Evolutionary conservation across 2,329 filamentous ascomycete species (phyloP).

Genomic region (Cyphellophora europaea): DNA sequence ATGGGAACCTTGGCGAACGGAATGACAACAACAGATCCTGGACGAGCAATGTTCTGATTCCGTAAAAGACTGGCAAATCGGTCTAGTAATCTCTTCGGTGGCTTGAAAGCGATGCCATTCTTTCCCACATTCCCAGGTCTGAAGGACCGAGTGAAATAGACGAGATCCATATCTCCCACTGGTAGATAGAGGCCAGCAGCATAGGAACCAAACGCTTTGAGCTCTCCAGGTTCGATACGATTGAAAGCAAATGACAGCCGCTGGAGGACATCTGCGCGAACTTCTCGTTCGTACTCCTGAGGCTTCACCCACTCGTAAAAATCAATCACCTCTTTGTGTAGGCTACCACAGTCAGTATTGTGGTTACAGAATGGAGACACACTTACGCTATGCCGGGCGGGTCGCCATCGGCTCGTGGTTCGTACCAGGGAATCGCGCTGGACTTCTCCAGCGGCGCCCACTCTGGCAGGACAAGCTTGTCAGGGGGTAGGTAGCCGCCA

Average conservation of each 20-base stretch:
- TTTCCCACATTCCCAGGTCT: slow-evolving; percentile 35
- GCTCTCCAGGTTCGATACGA: slow-evolving; percentile 47
- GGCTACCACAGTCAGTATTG: slow-evolving; percentile 36
- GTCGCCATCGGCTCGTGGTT: neutral
- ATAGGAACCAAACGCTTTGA: slow-evolving; percentile 85
- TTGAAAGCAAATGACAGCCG: slow-evolving; percentile 56
- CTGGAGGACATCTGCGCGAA: slow-evolving; percentile 63
- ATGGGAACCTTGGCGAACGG: slow-evolving; percentile 74
- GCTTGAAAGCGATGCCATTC: slow-evolving; percentile 3
- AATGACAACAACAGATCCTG: slow-evolving; percentile 58
- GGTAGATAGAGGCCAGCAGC: slow-evolving; percentile 71
- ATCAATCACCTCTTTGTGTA: slow-evolving; percentile 83
- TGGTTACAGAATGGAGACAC: too few relatives aligned
- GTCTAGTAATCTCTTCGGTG: slow-evolving; percentile 46
- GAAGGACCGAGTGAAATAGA: slow-evolving; percentile 59
- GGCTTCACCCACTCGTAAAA: slow-evolving; percentile 83
- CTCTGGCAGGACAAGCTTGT: slow-evolving; percentile 1
- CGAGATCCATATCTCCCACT: slow-evolving; percentile 88
- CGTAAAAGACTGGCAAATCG: slow-evolving; percentile 55
- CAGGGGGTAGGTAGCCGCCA: neutral
- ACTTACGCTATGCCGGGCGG: slow-evolving; percentile 15
- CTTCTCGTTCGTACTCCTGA: slow-evolving; percentile 62
- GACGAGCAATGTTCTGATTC: slow-evolving; percentile 46
- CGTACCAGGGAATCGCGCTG: neutral
- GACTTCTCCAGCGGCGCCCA: neutral